These are phyloP conservation scores for Nematocida sp. DNA, from an alignment of 371 early-diverging fungal species.

Conservation along the genomic window DNA sequence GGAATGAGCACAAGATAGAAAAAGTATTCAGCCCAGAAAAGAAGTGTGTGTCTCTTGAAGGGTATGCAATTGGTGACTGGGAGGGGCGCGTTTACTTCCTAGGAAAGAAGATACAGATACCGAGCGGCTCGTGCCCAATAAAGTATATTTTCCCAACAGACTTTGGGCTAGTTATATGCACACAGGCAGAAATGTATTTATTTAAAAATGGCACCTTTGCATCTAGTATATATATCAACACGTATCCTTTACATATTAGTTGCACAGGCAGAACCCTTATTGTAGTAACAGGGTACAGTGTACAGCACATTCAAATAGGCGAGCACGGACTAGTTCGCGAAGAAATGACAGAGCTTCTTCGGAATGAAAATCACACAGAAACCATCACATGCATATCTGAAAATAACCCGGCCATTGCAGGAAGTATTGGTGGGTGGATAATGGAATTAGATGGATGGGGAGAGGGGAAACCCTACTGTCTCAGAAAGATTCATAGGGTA, in stretches of 20 bases:
- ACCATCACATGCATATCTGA: constrained; percentile 25
- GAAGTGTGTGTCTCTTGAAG: not conserved
- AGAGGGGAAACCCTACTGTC: not conserved
- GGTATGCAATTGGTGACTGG: constrained; percentile 34
- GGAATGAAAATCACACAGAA: constrained; percentile 8
- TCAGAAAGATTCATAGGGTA: constrained; percentile 4
- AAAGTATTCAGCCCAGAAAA: not conserved
- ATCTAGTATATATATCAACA: too few species aligned
- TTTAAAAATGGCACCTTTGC: not conserved
- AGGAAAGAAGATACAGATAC: constrained; percentile 4
- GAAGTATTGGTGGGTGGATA: constrained; percentile 55
- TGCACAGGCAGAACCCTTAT: not conserved
- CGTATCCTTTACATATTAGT: not conserved
- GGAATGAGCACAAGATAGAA: not conserved
- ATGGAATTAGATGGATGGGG: not conserved
- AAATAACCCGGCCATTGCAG: not conserved
- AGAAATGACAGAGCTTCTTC: not conserved
- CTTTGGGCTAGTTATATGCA: not conserved
- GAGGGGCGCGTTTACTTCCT: not conserved
- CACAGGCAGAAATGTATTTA: not conserved
- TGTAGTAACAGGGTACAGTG: constrained; percentile 18
- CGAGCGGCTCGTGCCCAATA: constrained; percentile 6
- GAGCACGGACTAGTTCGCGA: not conserved
- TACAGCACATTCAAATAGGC: not conserved
- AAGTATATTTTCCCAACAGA: constrained; percentile 1